Conservation (phyloP, 2,329 filamentous ascomycete species). For the Aureobasidium sp. region DNA sequence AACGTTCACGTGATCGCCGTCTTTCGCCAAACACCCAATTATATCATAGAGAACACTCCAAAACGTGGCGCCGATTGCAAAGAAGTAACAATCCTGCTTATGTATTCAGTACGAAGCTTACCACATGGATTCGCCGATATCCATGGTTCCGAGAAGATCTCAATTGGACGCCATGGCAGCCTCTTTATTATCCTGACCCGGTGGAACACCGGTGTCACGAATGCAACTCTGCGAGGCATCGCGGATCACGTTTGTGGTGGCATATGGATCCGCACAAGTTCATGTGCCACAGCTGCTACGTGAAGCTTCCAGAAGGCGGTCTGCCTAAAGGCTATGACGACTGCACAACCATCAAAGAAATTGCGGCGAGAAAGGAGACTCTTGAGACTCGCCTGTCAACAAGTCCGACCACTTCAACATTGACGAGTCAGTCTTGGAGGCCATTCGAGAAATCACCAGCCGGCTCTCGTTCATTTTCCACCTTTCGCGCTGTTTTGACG, state of each 20-base stretch:
- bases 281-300: not conserved
- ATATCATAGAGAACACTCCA: no score
- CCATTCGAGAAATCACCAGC: not conserved
- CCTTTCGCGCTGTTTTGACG: not conserved
- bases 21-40: no score
- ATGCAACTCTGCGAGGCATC: not conserved
- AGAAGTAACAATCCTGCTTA: not conserved
- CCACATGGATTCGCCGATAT: not conserved
- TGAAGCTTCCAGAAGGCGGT: not conserved
- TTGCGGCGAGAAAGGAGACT: not conserved
- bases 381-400: not conserved
- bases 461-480: not conserved
- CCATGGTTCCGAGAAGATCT: not conserved
- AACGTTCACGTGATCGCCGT: not conserved
- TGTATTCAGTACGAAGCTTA: not conserved
- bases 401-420: not conserved
- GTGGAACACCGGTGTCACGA: not conserved
- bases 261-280: not conserved
- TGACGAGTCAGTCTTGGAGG: not conserved
- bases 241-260: not conserved
- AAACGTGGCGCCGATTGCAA: not conserved
- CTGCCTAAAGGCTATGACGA: not conserved
- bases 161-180: not conserved
- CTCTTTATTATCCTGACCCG: not conserved
- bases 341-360: not conserved